A percentile compares a stretch with the other conserved stretches of the same genome.
phyloP scores from a whole-genome alignment of 441 rosid genomes.

The Arabidopsis lyrata region DNA sequence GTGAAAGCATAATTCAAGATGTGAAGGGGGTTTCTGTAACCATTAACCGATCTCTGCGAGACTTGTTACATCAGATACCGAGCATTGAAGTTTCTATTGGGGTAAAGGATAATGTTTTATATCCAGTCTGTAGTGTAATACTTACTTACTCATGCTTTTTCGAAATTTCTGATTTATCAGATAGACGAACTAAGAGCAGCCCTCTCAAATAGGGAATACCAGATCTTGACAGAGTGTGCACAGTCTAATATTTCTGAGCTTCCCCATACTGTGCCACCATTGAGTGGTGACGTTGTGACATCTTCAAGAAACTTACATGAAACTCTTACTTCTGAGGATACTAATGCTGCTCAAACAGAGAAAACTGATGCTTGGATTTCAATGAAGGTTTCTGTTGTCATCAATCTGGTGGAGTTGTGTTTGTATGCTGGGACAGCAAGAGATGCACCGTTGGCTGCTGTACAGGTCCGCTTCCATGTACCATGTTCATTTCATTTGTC shows the following conservation, averaged over 20 bases:
- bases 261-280: conserved; percentile 70
- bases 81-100: conserved; percentile 70
- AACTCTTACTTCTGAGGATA: conserved; percentile 54
- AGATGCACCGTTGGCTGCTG: conserved; percentile 83
- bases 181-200: conserved; percentile 87
- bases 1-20: conserved; percentile 94
- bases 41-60: conserved; percentile 87
- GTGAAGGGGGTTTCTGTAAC: conserved; percentile 93
- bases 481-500: conserved; percentile 36
- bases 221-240: conserved; percentile 93
- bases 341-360: conserved; percentile 47
- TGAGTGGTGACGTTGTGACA: conserved; percentile 54
- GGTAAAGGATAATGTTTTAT: conserved; percentile 57
- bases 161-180: conserved; percentile 57
- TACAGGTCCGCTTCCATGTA: conserved; percentile 62
- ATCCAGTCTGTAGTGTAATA: conserved; percentile 25
- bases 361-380: conserved; percentile 66
- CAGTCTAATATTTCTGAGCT: conserved; percentile 86
- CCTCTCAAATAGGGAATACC: conserved; percentile 87
- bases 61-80: conserved; percentile 89
- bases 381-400: conserved; percentile 72
- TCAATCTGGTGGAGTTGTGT: conserved; percentile 81
- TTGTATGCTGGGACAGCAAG: conserved; percentile 78
- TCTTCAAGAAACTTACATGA: conserved; percentile 58
- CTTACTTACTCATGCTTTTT: conserved; percentile 44